These are phyloP conservation scores for Wickerhamomyces queroliae DNA, from an alignment of 805 yeast species.

Conservation along the genomic window DNA sequence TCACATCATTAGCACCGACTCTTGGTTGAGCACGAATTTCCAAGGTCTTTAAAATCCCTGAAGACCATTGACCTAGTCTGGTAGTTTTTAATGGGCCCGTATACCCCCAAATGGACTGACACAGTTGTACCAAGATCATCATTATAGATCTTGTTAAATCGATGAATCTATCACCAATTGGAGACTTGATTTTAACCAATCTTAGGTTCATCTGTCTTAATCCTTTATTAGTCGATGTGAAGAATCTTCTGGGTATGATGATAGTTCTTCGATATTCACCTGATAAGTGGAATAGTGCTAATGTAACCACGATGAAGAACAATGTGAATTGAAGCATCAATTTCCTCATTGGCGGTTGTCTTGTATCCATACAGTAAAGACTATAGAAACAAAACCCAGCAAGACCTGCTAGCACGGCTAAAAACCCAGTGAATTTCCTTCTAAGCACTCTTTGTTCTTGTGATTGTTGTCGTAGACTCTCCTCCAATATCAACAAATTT, in stretches of 20 bases:
- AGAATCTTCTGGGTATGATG: constrained; percentile 71
- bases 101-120: constrained; percentile 1
- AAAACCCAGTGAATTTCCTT: constrained; percentile 33
- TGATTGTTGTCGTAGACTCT: constrained; percentile 76
- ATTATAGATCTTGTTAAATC: constrained; percentile 27
- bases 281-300: constrained; percentile 72
- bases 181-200: constrained; percentile 53
- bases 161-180: constrained; percentile 29
- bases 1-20: constrained; percentile 75
- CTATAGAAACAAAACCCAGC: constrained; percentile 35
- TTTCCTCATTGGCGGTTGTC: constrained; percentile 34
- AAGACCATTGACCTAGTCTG: constrained; percentile 6
- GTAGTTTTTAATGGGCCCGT: constrained; percentile 11
- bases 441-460: constrained; percentile 64
- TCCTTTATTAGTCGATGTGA: constrained; percentile 84
- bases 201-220: constrained; percentile 76
- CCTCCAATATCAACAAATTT: constrained; percentile 79
- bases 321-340: constrained; percentile 45
- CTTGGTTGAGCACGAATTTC: constrained; percentile 46
- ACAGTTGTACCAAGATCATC: constrained; percentile 17
- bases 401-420: constrained; percentile 34
- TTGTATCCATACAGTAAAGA: constrained; percentile 30
- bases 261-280: constrained; percentile 90
- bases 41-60: constrained; percentile 9
- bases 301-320: constrained; percentile 57